A percentile compares a stretch with the other conserved stretches of the same genome.
phyloP scores from a whole-genome alignment of 768 basidiomycete genomes.

The Asterophora lycoperdoides region DNA sequence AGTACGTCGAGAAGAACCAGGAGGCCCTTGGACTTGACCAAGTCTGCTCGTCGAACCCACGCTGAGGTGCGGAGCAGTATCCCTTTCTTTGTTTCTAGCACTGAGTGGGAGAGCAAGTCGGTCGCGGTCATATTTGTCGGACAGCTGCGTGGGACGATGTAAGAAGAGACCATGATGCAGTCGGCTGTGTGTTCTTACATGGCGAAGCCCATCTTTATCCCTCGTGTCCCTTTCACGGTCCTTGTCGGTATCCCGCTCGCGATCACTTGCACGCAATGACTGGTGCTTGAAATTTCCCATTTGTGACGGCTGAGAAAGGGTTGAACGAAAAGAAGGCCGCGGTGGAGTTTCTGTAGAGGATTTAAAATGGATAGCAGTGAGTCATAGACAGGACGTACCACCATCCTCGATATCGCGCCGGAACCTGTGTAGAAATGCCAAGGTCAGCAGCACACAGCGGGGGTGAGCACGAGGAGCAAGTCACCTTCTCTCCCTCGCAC shows the following conservation, averaged over 20 bases:
- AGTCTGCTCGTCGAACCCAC: constrained; percentile 39
- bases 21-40: constrained; percentile 30
- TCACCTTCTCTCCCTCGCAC: constrained; percentile 66
- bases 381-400: constrained; percentile 36
- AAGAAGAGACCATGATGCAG: constrained; percentile 5
- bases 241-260: constrained; percentile 42
- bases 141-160: constrained; percentile 48
- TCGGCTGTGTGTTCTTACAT: constrained; percentile 41
- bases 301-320: constrained; percentile 78
- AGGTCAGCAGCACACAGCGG: constrained; percentile 5
- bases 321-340: constrained; percentile 67
- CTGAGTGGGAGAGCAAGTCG: constrained; percentile 55
- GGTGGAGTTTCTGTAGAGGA: constrained; percentile 41
- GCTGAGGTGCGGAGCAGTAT: constrained; percentile 56
- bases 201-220: constrained; percentile 75
- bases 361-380: not conserved
- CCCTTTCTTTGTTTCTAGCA: constrained; percentile 64
- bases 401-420: constrained; percentile 74
- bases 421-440: constrained; percentile 43
- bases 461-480: constrained; percentile 14
- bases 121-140: constrained; percentile 85
- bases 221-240: constrained; percentile 57
- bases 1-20: constrained; percentile 44
- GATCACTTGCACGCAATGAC: constrained; percentile 65
- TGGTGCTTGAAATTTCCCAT: constrained; percentile 95